phyloP scores from a whole-genome alignment of 192 early-diverging fungal species.

The Rhizophagus prolifer region DNA sequence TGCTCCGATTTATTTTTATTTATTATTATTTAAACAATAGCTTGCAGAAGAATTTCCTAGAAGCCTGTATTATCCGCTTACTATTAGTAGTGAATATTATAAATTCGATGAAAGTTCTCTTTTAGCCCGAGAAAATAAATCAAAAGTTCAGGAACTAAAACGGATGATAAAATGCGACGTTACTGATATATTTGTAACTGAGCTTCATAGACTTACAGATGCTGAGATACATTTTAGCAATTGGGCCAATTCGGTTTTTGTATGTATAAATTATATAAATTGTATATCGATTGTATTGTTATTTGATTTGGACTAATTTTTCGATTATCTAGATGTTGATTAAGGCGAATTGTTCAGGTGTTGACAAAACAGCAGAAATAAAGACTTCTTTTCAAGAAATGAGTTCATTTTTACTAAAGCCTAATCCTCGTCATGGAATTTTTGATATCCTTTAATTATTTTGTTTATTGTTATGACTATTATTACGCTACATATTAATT shows the following conservation, averaged over 20 bases:
- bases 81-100: constrained; percentile 72
- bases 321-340: constrained; percentile 1
- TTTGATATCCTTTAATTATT: constrained; percentile 24
- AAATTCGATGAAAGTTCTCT: constrained; percentile 41
- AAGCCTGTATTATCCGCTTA: constrained; percentile 67
- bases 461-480: neutral
- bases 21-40: constrained; percentile 32
- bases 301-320: neutral
- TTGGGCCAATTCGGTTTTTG: constrained; percentile 40
- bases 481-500: neutral
- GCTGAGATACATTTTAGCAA: constrained; percentile 70
- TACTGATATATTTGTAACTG: constrained; percentile 58
- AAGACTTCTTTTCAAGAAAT: constrained; percentile 53
- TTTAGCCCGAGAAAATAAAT: constrained; percentile 1
- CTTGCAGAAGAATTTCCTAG: constrained; percentile 63
- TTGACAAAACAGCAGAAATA: constrained; percentile 37
- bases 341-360: constrained; percentile 28
- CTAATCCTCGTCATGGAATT: constrained; percentile 34
- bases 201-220: constrained; percentile 66
- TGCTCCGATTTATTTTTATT: neutral
- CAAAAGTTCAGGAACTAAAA: constrained; percentile 39
- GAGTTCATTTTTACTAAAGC: constrained; percentile 49
- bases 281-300: too few relatives aligned
- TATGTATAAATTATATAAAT: neutral
- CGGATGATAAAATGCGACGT: constrained; percentile 43